Conservation (phyloP, 1,284 basidiomycete genomes). For the Cronartium quercuum region DNA sequence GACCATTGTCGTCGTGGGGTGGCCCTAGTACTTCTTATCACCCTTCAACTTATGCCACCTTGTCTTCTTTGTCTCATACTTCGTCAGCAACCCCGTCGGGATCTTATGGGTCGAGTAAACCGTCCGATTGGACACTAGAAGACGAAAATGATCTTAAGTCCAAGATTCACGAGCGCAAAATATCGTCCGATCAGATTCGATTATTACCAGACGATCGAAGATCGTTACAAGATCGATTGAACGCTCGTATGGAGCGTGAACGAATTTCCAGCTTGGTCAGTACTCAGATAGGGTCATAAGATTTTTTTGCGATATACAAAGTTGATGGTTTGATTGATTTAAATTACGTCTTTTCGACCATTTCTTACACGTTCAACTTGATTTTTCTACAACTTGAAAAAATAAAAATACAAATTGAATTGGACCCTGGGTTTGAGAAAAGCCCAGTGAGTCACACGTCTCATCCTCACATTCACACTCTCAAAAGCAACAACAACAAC, state of each 20-base stretch:
- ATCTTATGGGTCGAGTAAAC: not conserved
- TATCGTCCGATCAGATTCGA: not conserved
- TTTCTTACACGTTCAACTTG: not conserved
- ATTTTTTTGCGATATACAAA: not conserved
- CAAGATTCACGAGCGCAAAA: not conserved
- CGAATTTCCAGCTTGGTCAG: not conserved
- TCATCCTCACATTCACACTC: not conserved
- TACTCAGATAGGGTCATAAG: not conserved
- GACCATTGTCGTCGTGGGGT: not conserved
- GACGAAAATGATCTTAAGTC: not conserved
- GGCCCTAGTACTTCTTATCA: not conserved
- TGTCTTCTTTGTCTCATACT: not conserved
- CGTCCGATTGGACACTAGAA: not conserved
- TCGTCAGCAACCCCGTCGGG: not conserved
- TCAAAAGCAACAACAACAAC: not conserved
- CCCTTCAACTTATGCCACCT: not conserved
- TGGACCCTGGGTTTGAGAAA: not conserved
- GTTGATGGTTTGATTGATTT: not conserved
- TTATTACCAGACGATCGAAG: not conserved
- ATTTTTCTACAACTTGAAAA: not conserved
- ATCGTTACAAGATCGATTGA: not conserved
- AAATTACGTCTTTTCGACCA: not conserved
- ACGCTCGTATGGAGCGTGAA: not conserved
- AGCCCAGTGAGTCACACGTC: not conserved
- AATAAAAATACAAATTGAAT: no score